Base-by-base conservation (phyloP, 108 stramenopile species). In the Chaetoceros tenuissimus region DNA sequence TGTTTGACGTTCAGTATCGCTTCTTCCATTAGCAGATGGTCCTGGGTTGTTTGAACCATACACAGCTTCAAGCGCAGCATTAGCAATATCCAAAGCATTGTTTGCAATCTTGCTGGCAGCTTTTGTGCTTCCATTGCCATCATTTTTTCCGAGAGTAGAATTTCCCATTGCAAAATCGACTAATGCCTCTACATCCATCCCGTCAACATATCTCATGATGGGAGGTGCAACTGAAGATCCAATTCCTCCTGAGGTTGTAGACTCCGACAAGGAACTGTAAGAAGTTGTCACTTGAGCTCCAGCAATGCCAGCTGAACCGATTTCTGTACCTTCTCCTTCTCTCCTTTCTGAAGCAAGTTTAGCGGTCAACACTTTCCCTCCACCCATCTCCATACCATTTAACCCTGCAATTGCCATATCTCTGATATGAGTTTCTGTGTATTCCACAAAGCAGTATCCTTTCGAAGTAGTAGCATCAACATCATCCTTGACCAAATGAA, bases 361-460 rank as follows among this genome's bases (percentile, higher is more conserved):
- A 28, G 95, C 95, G 13, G 94, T 96, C 47, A 99, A 64, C 2
- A 79, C 84, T 63, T 94, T 94, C 25, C 95, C 97, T 1, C 92
- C 94, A 16, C 89, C 87, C 70, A 99, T 64, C 26, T 89, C 86
- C 94, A 99, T 93, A 3, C 93, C 94, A 62, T 99, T 95, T 60
- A 99, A 75, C 7, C 96, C 98, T 61, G 83, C 77, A 57, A 89
- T 79, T 8, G 96, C 97, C 21, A 84, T 71, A 19, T 77, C 74
- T 0, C 96, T 96, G 0, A 81, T 72, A 13, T 54, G 63, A 1
- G 89, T 77, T 70, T 97, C 94, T 13, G 68, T 63, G 64, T 91
- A 99, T 67, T 97, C 95, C 25, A 91, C 94, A 75, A 99, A 99
- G 40, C 87, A 94, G 67, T 96, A 99, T 34, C 98, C 98, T 75